Base-by-base conservation (phyloP, 306 rosid genomes). In the Begonia peltatifolia region DNA sequence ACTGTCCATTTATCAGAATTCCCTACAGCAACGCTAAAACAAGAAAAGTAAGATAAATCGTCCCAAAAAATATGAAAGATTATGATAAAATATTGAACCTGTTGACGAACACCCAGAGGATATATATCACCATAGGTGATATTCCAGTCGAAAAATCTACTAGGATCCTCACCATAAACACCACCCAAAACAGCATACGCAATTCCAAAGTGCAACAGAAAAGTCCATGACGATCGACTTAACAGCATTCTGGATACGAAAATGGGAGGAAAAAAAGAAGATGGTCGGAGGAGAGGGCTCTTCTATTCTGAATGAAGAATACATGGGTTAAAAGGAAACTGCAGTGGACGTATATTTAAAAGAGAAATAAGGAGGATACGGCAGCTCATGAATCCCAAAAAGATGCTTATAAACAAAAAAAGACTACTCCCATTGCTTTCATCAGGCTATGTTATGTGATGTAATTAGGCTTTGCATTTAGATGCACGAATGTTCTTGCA, bases 1-100 rank as follows among this genome's bases (percentile, higher is more conserved):
- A 88, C 53, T 81, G 84, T 0, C 96, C 96, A 53, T 88, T 84
- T 9, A 88, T 81, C 1, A 84, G 81, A 73, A 88, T 88, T 0
- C 94, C 96, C 96, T 84, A 14, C 46, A 47, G 4, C 18, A 22
- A 14, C 14, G 4, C 10, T 2, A 7, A 23, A 3, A 2, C 9
- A 1, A 6, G 10, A 4, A 25, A 30, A 11, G 14, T 18, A 44
- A 53, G 13, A 44, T 17, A n/a, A 15, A 53, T 6, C 6, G 50
- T 2, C 12, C 10, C 9, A 51, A 42, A 14, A 23, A 49, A 5
- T 9, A 5, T 13, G 38, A 7, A 44, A n/a, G 14, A 48, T 23
- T 22, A 35, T 23, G 51, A 1, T 41, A 18, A 16, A 18, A 46
- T 16, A 43, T 13, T 46, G 16, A 14, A 86, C 96, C 93, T 68